These are phyloP conservation scores for Exophiala sp. DNA, from an alignment of 2,329 filamentous ascomycete genomes.

Conservation along the genomic window DNA sequence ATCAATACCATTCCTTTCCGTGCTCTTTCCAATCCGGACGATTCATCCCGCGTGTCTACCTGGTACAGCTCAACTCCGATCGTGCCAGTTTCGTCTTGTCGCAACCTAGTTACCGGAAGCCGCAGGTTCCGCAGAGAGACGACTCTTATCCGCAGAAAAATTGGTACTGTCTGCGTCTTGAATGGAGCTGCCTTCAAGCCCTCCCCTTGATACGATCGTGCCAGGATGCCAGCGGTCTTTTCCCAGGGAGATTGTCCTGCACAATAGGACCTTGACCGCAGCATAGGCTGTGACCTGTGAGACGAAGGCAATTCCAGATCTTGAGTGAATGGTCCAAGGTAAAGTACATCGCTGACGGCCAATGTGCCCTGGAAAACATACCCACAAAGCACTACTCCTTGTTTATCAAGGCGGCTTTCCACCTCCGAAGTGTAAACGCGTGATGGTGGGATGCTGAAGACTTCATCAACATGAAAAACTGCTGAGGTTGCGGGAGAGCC, in stretches of 20 bases:
- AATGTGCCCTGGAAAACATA: constrained; percentile 76
- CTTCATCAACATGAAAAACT: constrained; percentile 87
- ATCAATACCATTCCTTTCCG: constrained; percentile 30
- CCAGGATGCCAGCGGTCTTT: background rate
- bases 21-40: constrained; percentile 15
- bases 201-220: constrained; percentile 17
- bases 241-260: background rate
- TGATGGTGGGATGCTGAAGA: constrained; percentile 70
- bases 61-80: constrained; percentile 54
- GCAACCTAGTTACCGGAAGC: constrained; percentile 71
- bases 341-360: constrained; percentile 70
- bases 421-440: constrained; percentile 46
- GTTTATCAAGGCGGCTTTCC: constrained; percentile 43
- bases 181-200: background rate
- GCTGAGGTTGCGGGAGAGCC: constrained; percentile 49
- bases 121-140: constrained; percentile 85
- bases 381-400: constrained; percentile 76
- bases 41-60: background rate
- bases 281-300: background rate
- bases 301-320: constrained; percentile 24
- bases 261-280: constrained; percentile 19
- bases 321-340: constrained; percentile 69
- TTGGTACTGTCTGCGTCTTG: constrained; percentile 1
- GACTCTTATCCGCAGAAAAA: constrained; percentile 59
- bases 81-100: constrained; percentile 82